phyloP scores from a whole-genome alignment of 2,329 filamentous ascomycete genomes.

The Apiospora malaysiana region DNA sequence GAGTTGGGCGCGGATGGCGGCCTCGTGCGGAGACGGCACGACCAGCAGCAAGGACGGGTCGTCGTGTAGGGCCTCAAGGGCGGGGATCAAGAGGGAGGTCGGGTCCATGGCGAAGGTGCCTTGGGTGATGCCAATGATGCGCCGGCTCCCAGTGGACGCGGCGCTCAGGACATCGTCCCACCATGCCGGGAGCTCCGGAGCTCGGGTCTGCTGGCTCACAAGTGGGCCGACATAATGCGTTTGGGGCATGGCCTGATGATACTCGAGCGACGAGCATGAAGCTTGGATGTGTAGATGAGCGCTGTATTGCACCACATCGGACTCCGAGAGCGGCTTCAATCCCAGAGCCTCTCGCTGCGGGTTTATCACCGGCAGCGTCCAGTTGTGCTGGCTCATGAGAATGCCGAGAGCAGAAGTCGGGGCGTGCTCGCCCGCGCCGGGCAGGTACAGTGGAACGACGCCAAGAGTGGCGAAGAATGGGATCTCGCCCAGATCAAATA shows the following conservation, averaged over 20 bases:
- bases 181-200: conserved; percentile 6
- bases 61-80: conserved; percentile 10
- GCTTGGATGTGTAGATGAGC: conserved; percentile 16
- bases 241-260: conserved; percentile 15
- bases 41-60: background rate
- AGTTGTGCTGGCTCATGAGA: background rate
- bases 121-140: conserved; percentile 17
- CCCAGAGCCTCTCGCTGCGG: conserved; percentile 18
- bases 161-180: conserved; percentile 14
- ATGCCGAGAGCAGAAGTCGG: conserved; percentile 8
- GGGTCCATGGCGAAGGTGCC: conserved; percentile 22
- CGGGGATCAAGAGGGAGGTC: conserved; percentile 10
- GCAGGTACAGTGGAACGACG: conserved; percentile 17
- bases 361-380: conserved; percentile 12
- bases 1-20: background rate
- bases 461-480: conserved; percentile 18
- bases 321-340: background rate
- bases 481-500: conserved; percentile 12
- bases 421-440: background rate
- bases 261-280: conserved; percentile 10
- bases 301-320: conserved; percentile 13
- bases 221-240: conserved; percentile 18
- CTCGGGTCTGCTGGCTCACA: background rate
- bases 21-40: conserved; percentile 12
- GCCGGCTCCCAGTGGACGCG: background rate